Conservation (phyloP, 106 monocot genomes). For the Gastrodia elata region DNA sequence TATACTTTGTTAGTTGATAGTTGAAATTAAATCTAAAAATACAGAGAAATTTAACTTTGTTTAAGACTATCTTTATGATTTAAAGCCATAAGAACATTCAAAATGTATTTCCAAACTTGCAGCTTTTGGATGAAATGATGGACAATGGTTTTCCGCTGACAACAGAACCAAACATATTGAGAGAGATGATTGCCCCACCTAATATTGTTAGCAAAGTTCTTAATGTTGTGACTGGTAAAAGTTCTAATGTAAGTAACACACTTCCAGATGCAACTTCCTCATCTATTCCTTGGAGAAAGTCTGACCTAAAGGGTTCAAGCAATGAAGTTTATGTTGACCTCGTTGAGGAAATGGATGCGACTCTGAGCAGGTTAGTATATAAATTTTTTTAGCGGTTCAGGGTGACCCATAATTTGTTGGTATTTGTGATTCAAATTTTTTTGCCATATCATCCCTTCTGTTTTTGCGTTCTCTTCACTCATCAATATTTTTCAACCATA, state of each 20-base stretch:
- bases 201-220: constrained; percentile 79
- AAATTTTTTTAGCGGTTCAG: not conserved
- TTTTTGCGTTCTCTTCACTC: not conserved
- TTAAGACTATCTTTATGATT: constrained; percentile 5
- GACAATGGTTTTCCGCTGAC: constrained; percentile 94
- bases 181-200: constrained; percentile 83
- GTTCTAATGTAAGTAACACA: constrained; percentile 49
- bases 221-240: constrained; percentile 81
- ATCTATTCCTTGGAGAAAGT: constrained; percentile 78
- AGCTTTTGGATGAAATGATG: constrained; percentile 99
- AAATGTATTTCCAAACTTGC: constrained; percentile 20
- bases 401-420: not conserved
- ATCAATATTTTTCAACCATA: not conserved
- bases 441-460: not conserved
- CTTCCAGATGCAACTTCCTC: constrained; percentile 82
- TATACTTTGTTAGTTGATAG: not conserved
- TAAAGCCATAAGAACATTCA: constrained; percentile 5
- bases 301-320: constrained; percentile 46
- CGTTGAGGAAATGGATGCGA: constrained; percentile 82
- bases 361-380: constrained; percentile 48
- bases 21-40: not conserved
- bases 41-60: not conserved
- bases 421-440: not conserved
- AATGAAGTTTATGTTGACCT: constrained; percentile 90
- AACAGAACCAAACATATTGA: constrained; percentile 86